Evolutionary conservation across 208 protist genomes (phyloP), one percentile per base, ranked within the genome.

Genomic region (Leishmania tarentolae): DNA sequence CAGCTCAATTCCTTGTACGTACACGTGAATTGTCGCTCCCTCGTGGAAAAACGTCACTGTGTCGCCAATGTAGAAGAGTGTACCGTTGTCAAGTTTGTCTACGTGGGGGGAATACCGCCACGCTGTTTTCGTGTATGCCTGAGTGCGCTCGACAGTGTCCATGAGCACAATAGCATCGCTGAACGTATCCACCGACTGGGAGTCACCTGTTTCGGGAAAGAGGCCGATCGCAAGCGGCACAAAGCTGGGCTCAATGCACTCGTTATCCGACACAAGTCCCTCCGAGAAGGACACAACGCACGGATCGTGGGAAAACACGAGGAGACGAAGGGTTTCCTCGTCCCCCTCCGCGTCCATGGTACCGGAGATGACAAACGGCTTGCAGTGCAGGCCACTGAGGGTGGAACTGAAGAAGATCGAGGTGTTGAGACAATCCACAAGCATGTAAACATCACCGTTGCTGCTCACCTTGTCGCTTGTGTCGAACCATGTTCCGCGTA

Each of bases 401-500:
- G 91, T 91, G 28, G 88, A 90, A 80, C 93, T 96, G 65, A 96
- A 83, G 78, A 87, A 86, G 19, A 98, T 69, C 40, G 80, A 80
- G 74, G 86, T 88, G 53, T 87, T 86, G 19, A 88, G 83, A 63
- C 85, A 88, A 77, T 98, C 93, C 42, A 98, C 85, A 28, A 94
- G 76, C 56, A 96, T 68, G 70, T 88, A 93, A 8, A 98, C 75
- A 9, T 61, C 76, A n/a, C 88, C 87, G 52, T 84, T 80, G 31
- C 74, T 37, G 42, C 82, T 86, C 44, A 92, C 86, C 79, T 92
- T 94, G 50, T 89, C 85, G 46, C 80, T 82, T 5, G 82, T 79
- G 79, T 96, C 93, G 81, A 90, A 96, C 94, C 94, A 98, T 65
- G 91, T 89, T 2, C 94, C 94, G 91, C 94, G 96, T 56, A 92